Evolutionary conservation across 805 yeast species (phyloP).

Genomic region (Wickerhamomyces queroliae): DNA sequence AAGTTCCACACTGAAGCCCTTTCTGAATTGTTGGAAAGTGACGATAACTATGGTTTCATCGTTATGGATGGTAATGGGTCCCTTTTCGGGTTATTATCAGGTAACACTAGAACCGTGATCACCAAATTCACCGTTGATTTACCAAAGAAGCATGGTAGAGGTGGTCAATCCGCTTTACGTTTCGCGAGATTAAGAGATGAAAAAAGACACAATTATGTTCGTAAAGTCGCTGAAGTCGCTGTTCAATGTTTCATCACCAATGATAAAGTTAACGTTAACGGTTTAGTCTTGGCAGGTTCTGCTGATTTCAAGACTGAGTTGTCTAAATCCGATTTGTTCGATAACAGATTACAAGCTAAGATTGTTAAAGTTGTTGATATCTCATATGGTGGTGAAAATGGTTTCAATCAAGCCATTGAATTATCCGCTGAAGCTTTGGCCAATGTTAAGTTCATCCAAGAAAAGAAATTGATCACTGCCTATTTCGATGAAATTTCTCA

Average conservation of each 20-base stretch:
- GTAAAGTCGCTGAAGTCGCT: slow-evolving; percentile 97
- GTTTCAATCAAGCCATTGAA: slow-evolving; percentile 98
- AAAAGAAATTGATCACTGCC: slow-evolving; percentile 85
- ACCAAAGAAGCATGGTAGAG: slow-evolving; percentile 99
- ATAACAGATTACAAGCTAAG: slow-evolving; percentile 79
- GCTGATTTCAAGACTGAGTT: slow-evolving; percentile 98
- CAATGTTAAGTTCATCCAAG: slow-evolving; percentile 96
- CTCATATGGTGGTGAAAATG: slow-evolving; percentile 99
- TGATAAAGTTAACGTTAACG: slow-evolving; percentile 92
- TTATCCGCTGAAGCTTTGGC: slow-evolving; percentile 94
- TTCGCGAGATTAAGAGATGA: slow-evolving; percentile 98
- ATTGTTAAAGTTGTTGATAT: slow-evolving; percentile 92
- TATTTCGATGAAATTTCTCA: slow-evolving; percentile 97
- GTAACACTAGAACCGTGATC: slow-evolving; percentile 93
- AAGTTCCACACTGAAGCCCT: slow-evolving; percentile 97
- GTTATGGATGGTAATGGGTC: slow-evolving; percentile 99
- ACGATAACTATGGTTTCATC: slow-evolving; percentile 95
- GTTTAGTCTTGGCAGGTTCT: slow-evolving; percentile 95
- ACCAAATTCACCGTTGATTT: slow-evolving; percentile 96
- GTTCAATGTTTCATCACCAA: slow-evolving; percentile 94
- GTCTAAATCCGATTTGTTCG: slow-evolving; percentile 89
- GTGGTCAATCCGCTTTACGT: slow-evolving; percentile 99
- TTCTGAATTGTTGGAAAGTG: slow-evolving; percentile 88
- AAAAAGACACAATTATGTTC: slow-evolving; percentile 96
- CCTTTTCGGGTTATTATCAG: slow-evolving; percentile 89